Evolutionary conservation across 805 yeast species (phyloP), one percentile per base, ranked within the genome.

Genomic region (Torulaspora franciscae): DNA sequence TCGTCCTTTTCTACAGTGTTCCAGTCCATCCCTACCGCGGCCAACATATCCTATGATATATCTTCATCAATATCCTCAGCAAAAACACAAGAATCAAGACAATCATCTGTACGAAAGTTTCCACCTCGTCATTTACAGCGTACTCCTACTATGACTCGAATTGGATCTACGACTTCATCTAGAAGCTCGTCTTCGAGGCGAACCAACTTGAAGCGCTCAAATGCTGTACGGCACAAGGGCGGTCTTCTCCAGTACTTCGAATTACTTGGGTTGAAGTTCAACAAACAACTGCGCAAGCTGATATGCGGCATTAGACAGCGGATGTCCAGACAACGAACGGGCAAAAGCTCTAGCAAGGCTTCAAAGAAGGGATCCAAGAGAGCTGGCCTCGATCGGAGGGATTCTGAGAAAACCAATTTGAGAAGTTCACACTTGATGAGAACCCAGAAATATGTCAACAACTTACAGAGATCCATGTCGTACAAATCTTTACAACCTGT

Each of bases 161-260:
- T 54, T 2, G 39, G 34, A 13, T 50, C 57, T 9, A 23, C 40
- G 1, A 22, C 41, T 22, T 46, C 51, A 6, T 34, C 43, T 6
- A 38, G 23, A 29, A 41, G 45, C 22, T 37, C 48, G 7, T 32
- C 30, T 13, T 22, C 35, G 2, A 40, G n/a, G 4, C 34, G 26
- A 11, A 25, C 42, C 6, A 37, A 25, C 15, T 40, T 54, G 35
- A 56, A 51, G 37, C 54, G 58, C 45, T 56, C 67, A 1, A 58
- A 65, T 37, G 74, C 72, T 5, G 56, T 69, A 26, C 64, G 64
- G 45, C 67, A 68, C 47, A 62, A 64, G 35, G 66, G 71, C 36
- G 73, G 73, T 11, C 58, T 71, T 52, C 52, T 70, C 25, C 50
- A 65, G 9, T 64, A 58, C 38, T 54, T 68, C 39, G 54, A 55